phyloP scores from a whole-genome alignment of 495 filamentous ascomycete species.

The Neurospora cerealis region DNA sequence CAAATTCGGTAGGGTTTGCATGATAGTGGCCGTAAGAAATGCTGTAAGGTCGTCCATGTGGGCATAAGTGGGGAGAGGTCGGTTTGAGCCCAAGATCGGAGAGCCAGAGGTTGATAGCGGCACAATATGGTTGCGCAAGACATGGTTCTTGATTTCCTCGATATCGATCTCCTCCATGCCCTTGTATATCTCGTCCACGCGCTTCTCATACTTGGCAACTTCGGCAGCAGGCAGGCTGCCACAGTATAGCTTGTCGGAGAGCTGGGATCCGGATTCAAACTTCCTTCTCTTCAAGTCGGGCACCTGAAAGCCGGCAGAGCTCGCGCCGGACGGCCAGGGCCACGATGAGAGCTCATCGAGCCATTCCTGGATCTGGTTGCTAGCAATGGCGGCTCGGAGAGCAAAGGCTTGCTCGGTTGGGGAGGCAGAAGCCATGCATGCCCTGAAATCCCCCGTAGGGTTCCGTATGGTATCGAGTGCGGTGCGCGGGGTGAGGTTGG shows the following conservation, averaged over 20 bases:
- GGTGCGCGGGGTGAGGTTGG: constrained; percentile 30
- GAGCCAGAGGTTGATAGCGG: constrained; percentile 41
- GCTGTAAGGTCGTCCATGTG: constrained; percentile 78
- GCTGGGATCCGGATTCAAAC: neutral
- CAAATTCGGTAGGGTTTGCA: constrained; percentile 78
- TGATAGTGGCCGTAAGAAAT: constrained; percentile 75
- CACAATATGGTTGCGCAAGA: constrained; percentile 67
- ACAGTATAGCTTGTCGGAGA: constrained; percentile 41
- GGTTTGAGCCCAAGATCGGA: constrained; percentile 37
- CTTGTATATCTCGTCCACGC: constrained; percentile 67
- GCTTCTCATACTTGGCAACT: constrained; percentile 56
- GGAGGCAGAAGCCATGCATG: constrained; percentile 57
- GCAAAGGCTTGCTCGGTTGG: constrained; percentile 61
- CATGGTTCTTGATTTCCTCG: constrained; percentile 83
- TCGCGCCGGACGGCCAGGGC: constrained; percentile 56
- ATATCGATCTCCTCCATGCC: constrained; percentile 73
- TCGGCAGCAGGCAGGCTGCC: constrained; percentile 56
- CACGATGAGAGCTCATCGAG: constrained; percentile 64
- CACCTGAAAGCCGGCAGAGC: constrained; percentile 45
- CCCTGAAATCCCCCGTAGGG: constrained; percentile 46
- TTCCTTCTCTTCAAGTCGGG: constrained; percentile 34
- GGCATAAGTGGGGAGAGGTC: constrained; percentile 36
- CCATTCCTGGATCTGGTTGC: constrained; percentile 67
- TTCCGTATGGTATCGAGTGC: constrained; percentile 34
- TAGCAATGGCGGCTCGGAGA: constrained; percentile 61